A percentile compares a stretch with the other conserved stretches of the same genome.
Evolutionary conservation across 2,329 filamentous ascomycete species (phyloP).

Genomic region (Dactylellina sp.): DNA sequence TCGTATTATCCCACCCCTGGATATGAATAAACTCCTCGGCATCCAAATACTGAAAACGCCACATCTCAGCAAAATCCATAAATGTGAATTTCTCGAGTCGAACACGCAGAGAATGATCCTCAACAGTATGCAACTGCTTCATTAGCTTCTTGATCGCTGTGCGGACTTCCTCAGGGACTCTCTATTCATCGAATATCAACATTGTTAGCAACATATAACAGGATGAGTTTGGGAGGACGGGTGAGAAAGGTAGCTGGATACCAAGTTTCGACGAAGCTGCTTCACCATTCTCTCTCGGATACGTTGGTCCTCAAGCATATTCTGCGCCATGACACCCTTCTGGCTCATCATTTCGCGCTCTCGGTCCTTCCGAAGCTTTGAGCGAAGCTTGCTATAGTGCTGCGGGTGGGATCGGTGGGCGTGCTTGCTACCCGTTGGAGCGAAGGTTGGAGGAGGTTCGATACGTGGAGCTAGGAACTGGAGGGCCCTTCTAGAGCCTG

Average conservation of each 20-base stretch:
- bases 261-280: conserved; percentile 24
- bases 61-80: conserved; percentile 40
- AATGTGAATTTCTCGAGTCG: conserved; percentile 21
- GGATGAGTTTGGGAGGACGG: background rate
- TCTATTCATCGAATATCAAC: conserved; percentile 1
- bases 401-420: conserved; percentile 26
- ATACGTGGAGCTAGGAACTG: conserved; percentile 5
- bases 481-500: conserved; percentile 18
- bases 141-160: conserved; percentile 2
- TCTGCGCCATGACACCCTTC: conserved; percentile 15
- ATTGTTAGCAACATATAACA: background rate
- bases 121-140: background rate
- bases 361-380: conserved; percentile 43
- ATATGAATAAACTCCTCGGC: conserved; percentile 20
- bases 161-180: conserved; percentile 16
- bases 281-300: conserved; percentile 30
- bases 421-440: conserved; percentile 20
- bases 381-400: conserved; percentile 39
- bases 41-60: conserved; percentile 35
- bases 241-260: background rate
- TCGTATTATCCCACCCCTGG: conserved; percentile 22
- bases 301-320: conserved; percentile 16
- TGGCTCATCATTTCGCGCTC: conserved; percentile 35
- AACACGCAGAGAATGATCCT: conserved; percentile 1
- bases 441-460: background rate